Evolutionary conservation across 306 rosid genomes (phyloP), one percentile per base, ranked within the genome.

Genomic region (Corylus americana): DNA sequence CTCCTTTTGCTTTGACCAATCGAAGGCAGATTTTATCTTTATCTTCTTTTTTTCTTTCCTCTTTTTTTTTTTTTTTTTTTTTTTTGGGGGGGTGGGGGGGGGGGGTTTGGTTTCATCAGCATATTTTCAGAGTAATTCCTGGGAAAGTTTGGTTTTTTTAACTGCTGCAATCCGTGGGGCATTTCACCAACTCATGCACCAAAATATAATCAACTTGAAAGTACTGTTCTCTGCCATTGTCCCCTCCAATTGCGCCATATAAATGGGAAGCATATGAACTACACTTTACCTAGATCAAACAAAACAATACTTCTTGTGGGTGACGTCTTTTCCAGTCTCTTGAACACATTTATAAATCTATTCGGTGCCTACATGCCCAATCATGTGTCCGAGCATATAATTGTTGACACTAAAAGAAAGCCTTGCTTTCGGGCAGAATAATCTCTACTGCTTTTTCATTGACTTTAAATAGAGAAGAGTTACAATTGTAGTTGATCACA

Each of bases 1-100:
- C 74, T 12, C 58, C 80, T 77, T 81, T 74, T 66, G 39, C 83
- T 74, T 74, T 77, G 82, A 81, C 77, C 78, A 82, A 79, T 59
- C 79, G 76, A 59, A 59, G 59, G n/a, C 55, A 54, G 77, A 25
- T 54, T 83, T 49, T 12, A 10, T 49, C 53, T 10, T 49, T 49
- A 49, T 49, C 53, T 11, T 49, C 1, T 9, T 49, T 13, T 49
- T 3, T 37, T 74, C 71, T 51, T 76, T 51, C 11, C 62, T 55
- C 48, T 10, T 20, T 22, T 6, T 17, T 4, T 70, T n/a, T 20
- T 71, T 11, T 17, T 18, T 5, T 3, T 48, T 71, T 67, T 39
- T 8, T 11, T 8, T 10, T 17, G 0, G 14, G 11, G 9, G 25
- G 25, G 25, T 22, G 25, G 25, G 22, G 22, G 45, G 45, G 6